A percentile compares a stretch with the other conserved stretches of the same genome.
phyloP scores from a whole-genome alignment of 108 stramenopile species.

The Chaetoceros tenuissimus region DNA sequence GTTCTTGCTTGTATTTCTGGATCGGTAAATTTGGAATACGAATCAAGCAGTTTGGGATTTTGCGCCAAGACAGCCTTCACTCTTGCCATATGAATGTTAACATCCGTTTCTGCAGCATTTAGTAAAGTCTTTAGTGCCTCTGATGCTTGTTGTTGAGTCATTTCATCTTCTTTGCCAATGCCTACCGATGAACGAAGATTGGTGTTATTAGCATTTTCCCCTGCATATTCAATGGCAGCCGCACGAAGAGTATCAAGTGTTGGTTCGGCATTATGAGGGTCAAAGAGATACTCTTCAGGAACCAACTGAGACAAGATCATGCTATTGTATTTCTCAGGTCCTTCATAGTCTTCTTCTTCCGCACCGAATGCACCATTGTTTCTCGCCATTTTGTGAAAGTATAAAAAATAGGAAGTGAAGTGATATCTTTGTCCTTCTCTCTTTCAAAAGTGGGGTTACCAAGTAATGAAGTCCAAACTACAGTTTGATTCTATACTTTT shows the following conservation, averaged over 20 bases:
- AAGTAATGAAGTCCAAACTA: too few relatives aligned
- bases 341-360: too few relatives aligned
- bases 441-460: too few relatives aligned
- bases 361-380: too few relatives aligned
- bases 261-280: constrained; percentile 27
- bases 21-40: constrained; percentile 34
- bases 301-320: constrained; percentile 2
- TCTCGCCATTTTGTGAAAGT: too few relatives aligned
- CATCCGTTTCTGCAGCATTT: constrained; percentile 44
- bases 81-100: constrained; percentile 45
- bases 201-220: not conserved
- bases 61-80: constrained; percentile 25
- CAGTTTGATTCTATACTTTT: too few relatives aligned
- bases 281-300: constrained; percentile 18
- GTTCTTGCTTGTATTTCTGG: constrained; percentile 19
- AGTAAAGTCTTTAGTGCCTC: constrained; percentile 21
- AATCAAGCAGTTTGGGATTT: constrained; percentile 21
- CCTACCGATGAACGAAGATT: not conserved
- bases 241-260: constrained; percentile 21
- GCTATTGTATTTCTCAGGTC: too few relatives aligned
- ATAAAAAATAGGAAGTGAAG: too few relatives aligned
- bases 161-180: not conserved
- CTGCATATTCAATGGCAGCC: not conserved
- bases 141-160: not conserved
- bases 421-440: too few relatives aligned